A percentile compares a stretch with the other conserved stretches of the same genome.
Conservation (phyloP, 768 basidiomycete species). For the Lactifluus rugatus region DNA sequence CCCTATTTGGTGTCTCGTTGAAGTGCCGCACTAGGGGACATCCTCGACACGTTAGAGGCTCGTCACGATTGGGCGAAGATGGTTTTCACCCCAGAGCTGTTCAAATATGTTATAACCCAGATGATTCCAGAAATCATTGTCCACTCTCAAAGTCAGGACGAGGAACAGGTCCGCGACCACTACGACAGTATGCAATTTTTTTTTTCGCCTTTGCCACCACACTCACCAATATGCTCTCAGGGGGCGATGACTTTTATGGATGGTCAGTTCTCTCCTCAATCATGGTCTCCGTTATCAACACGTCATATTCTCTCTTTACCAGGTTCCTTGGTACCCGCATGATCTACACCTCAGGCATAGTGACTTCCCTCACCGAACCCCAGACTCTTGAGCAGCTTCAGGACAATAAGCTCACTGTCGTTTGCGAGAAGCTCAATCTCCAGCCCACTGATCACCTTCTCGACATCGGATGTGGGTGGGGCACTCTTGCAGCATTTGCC, state of each 20-base stretch:
- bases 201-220: no score
- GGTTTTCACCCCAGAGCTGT: conserved; percentile 80
- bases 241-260: conserved; percentile 92
- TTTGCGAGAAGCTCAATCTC: conserved; percentile 90
- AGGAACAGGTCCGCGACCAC: conserved; percentile 90
- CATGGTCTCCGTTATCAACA: background rate
- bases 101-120: conserved; percentile 84
- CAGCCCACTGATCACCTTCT: conserved; percentile 77
- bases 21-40: conserved; percentile 53
- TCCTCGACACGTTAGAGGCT: conserved; percentile 87
- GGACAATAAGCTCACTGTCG: conserved; percentile 94
- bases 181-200: conserved; percentile 85
- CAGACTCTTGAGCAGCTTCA: conserved; percentile 91
- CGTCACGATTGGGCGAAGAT: conserved; percentile 95
- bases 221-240: conserved; percentile 27
- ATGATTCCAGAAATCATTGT: conserved; percentile 90
- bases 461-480: conserved; percentile 94
- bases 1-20: conserved; percentile 1
- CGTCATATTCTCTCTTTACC: background rate
- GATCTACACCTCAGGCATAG: conserved; percentile 95
- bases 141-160: conserved; percentile 86
- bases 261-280: conserved; percentile 40
- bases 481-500: conserved; percentile 87
- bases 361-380: conserved; percentile 54
- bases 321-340: conserved; percentile 94